Percentiles rank a stretch among this genome's conserved stretches.
Evolutionary conservation across 2,329 filamentous ascomycete genomes (phyloP).

Genomic region (Diaporthe vexans): DNA sequence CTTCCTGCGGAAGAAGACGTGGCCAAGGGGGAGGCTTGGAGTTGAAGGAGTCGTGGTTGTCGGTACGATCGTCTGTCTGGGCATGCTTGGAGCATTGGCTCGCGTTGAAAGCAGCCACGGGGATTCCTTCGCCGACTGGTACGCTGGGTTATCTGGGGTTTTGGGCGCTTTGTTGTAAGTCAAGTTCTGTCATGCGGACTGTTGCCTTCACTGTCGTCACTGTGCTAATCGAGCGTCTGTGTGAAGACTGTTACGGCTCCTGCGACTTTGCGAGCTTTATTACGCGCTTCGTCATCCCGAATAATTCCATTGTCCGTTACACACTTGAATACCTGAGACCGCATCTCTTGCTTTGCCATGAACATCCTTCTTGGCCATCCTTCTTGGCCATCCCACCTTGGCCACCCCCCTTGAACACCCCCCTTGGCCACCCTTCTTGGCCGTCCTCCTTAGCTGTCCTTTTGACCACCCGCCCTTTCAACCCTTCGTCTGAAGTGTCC

Average conservation of each 20-base stretch:
- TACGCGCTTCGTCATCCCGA: constrained; percentile 7
- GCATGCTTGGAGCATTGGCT: neutral
- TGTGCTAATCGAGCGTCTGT: neutral
- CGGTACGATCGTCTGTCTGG: neutral
- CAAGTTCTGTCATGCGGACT: neutral
- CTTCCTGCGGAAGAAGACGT: neutral
- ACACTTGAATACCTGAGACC: neutral
- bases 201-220: neutral
- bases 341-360: too few species aligned
- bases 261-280: constrained; percentile 9
- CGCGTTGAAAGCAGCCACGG: neutral
- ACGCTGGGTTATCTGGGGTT: neutral
- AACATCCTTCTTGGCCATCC: too few species aligned
- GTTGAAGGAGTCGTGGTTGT: neutral
- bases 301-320: neutral
- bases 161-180: neutral
- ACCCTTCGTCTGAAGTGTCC: too few species aligned
- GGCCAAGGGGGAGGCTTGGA: neutral
- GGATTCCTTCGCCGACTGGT: neutral
- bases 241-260: neutral
- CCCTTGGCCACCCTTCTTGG: too few species aligned
- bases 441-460: too few species aligned
- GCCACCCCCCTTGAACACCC: too few species aligned
- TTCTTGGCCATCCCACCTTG: too few species aligned
- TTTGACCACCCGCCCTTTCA: too few species aligned